Evolutionary conservation across 2,329 filamentous ascomycete species (phyloP).

Genomic region (Podosphaera fusca): DNA sequence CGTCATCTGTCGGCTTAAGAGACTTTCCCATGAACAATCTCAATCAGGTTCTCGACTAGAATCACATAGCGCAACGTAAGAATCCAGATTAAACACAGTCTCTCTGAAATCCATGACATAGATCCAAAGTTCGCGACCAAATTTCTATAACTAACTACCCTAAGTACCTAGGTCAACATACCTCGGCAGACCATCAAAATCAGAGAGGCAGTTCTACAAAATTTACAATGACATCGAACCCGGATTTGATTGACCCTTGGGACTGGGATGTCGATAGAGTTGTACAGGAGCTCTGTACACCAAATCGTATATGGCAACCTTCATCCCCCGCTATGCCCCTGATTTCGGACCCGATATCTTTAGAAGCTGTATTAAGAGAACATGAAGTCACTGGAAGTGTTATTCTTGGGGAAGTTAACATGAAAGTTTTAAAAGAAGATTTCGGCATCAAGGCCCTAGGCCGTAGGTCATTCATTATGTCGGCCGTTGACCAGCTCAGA

Average conservation of each 20-base stretch:
- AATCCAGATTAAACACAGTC: no score
- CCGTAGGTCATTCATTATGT: conserved; percentile 20
- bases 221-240: conserved; percentile 1
- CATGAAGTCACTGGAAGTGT: conserved; percentile 26
- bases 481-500: conserved; percentile 33
- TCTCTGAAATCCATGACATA: no score
- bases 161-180: no score
- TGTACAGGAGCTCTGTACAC: conserved; percentile 38
- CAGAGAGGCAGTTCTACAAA: neutral
- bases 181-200: no score
- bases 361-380: conserved; percentile 33
- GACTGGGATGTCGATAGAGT: conserved; percentile 48
- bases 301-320: conserved; percentile 25
- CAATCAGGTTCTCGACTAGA: no score
- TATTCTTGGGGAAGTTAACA: conserved; percentile 9
- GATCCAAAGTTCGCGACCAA: no score
- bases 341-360: conserved; percentile 24
- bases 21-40: no score
- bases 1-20: no score
- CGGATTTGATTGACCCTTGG: conserved; percentile 37
- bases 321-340: conserved; percentile 9
- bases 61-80: no score
- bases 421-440: conserved; percentile 9
- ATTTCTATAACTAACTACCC: no score
- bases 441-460: conserved; percentile 9